These are phyloP conservation scores for Nectriaceae sp. DNA, from an alignment of 2,329 filamentous ascomycete genomes.

Conservation along the genomic window DNA sequence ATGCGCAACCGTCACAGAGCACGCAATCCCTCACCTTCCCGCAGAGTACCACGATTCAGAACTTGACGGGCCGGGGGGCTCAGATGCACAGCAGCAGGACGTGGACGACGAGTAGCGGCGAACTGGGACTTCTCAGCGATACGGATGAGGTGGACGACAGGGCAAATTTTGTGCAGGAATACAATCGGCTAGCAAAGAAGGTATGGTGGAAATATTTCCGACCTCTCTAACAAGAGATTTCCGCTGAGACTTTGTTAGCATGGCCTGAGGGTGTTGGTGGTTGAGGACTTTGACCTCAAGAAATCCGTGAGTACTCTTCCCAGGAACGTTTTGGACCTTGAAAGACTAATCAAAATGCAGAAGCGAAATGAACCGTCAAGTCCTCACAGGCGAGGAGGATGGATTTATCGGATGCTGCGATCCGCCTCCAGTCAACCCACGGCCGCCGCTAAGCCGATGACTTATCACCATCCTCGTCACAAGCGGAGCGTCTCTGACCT, in stretches of 20 bases:
- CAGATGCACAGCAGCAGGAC: conserved; percentile 50
- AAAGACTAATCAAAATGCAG: too few species aligned
- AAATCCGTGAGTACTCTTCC: conserved; percentile 36
- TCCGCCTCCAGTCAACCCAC: conserved; percentile 21
- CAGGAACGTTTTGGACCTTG: background rate
- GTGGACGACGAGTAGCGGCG: conserved; percentile 59
- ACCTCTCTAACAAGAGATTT: background rate
- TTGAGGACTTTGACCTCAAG: conserved; percentile 36
- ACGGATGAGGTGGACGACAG: conserved; percentile 52
- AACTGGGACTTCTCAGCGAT: conserved; percentile 48
- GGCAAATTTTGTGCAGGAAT: conserved; percentile 53
- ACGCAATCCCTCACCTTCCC: conserved; percentile 27
- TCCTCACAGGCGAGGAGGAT: conserved; percentile 37
- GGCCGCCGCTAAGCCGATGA: conserved; percentile 5
- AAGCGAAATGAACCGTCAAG: conserved; percentile 15
- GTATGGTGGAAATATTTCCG: conserved; percentile 37
- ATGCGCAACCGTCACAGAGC: conserved; percentile 26
- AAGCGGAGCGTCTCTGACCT: conserved; percentile 59
- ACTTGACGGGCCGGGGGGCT: conserved; percentile 18
- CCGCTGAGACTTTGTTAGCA: conserved; percentile 42
- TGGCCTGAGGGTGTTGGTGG: conserved; percentile 47
- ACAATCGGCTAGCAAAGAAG: conserved; percentile 62
- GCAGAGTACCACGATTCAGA: conserved; percentile 28
- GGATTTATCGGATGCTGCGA: conserved; percentile 41
- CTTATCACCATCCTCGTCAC: conserved; percentile 32